Percentiles rank a stretch among this genome's conserved stretches.
Evolutionary conservation across 495 filamentous ascomycete genomes (phyloP).

Genomic region (Umbilicaria muhlenbergii): DNA sequence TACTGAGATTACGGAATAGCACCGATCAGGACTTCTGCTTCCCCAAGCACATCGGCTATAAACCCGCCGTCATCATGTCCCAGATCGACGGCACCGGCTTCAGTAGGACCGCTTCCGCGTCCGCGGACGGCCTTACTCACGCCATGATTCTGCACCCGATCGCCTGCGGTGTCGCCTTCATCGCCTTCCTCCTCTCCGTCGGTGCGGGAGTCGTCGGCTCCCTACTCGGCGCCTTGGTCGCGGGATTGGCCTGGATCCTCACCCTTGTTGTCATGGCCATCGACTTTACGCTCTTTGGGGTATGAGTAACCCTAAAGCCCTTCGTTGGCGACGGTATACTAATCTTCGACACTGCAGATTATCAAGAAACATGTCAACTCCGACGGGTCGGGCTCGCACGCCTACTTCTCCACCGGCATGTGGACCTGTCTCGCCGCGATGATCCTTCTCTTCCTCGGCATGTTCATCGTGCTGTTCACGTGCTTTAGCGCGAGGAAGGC

Average conservation of each 20-base stretch:
- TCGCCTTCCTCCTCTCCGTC: slow-evolving; percentile 38
- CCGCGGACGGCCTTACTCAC: slow-evolving; percentile 32
- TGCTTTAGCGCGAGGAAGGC: slow-evolving; percentile 30
- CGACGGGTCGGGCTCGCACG: slow-evolving; percentile 17
- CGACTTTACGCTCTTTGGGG: slow-evolving; percentile 38
- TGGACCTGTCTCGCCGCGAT: slow-evolving; percentile 37
- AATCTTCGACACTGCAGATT: slow-evolving; percentile 14
- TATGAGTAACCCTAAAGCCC: neutral
- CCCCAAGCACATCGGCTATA: slow-evolving; percentile 33
- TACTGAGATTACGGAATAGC: slow-evolving; percentile 3
- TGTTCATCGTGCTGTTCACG: slow-evolving; percentile 39
- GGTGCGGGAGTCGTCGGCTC: slow-evolving; percentile 37
- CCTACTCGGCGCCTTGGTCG: slow-evolving; percentile 30
- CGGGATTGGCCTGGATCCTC: slow-evolving; percentile 36
- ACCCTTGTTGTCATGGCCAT: slow-evolving; percentile 35
- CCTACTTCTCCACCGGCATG: slow-evolving; percentile 28
- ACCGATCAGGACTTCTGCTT: slow-evolving; percentile 28
- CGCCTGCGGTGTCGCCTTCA: slow-evolving; percentile 38
- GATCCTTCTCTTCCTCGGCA: slow-evolving; percentile 34
- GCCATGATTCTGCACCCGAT: slow-evolving; percentile 47
- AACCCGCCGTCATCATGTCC: slow-evolving; percentile 27
- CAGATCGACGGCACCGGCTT: slow-evolving; percentile 20
- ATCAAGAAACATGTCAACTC: slow-evolving; percentile 33
- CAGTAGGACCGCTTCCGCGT: slow-evolving; percentile 26
- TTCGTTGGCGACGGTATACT: neutral